Evolutionary conservation across 2,329 filamentous ascomycete genomes (phyloP), one percentile per base, ranked within the genome.

Genomic region (Sporothrix mexicana): DNA sequence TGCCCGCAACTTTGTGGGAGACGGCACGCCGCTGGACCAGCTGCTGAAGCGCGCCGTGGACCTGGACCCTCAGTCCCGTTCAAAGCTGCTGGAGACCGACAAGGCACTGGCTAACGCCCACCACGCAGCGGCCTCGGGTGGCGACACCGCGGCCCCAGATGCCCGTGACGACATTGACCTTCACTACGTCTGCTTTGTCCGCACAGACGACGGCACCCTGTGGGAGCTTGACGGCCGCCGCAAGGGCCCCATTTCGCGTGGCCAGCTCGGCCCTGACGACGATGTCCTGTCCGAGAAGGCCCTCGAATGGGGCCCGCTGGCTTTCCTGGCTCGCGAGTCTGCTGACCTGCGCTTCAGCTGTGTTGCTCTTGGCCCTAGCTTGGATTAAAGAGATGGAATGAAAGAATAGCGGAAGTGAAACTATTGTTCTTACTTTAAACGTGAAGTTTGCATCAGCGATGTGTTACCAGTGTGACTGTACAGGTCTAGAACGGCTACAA

Each of bases 131-230:
- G 96, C 95, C 5, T 86, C 86, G 8, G 84, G 87, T 74, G 95
- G 95, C 20, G 93, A 95, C 79, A 97, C 94, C 0, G 79, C 85
- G 13, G 93, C 95, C 1, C 95, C 96, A 0, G 83, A 88, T 71
- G 93, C 94, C 9, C 87, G 90, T n/a, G 92, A 93, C 78, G 88
- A 92, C 77, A 87, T 97, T n/a, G 95, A 98, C 79, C 85, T 98
- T 77, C 96, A 99, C 84, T 98, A 97, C 80, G 95, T 98, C 64
- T 96, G 93, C 79, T 99, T 98, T 82, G 92, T 96, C 70, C 96
- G 95, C 84, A 85, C 85, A 45, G 83, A 82, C 69, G 90, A 92
- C 80, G 91, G 91, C 72, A 87, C 80, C 13, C 78, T 90, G 51
- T 90, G 87, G 87, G 88, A 90, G 83, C 84, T 90, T 12, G 88